Conservation (phyloP, 495 filamentous ascomycete species). For the Penicillium waksmanii region DNA sequence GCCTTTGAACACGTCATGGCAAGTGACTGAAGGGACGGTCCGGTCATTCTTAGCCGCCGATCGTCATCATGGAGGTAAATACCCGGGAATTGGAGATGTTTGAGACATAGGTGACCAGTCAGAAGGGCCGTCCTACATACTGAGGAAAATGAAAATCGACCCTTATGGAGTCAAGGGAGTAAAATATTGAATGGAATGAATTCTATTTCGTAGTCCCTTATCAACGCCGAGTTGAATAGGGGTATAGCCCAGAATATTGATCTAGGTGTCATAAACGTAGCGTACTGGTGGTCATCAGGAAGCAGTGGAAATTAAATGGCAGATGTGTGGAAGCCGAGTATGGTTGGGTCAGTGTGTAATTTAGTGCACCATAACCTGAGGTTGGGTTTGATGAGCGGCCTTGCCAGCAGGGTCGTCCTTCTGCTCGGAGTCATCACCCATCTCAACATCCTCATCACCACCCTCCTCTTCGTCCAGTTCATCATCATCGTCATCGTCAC, state of each 20-base stretch:
- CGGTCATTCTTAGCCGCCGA: slow-evolving; percentile 7
- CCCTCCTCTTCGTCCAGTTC: slow-evolving; percentile 72
- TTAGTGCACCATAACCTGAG: slow-evolving; percentile 60
- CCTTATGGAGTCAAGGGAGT: background rate
- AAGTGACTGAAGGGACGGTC: background rate
- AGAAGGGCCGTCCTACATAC: slow-evolving; percentile 13
- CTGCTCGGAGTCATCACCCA: slow-evolving; percentile 65
- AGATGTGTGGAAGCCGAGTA: background rate
- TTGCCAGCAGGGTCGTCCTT: slow-evolving; percentile 41
- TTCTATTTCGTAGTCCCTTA: slow-evolving; percentile 39
- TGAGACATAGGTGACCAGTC: background rate
- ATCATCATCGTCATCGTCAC: slow-evolving; percentile 85
- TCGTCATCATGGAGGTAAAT: slow-evolving; percentile 6
- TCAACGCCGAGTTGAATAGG: slow-evolving; percentile 24
- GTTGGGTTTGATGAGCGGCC: slow-evolving; percentile 42
- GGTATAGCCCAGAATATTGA: slow-evolving; percentile 14
- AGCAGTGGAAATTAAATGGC: slow-evolving; percentile 12
- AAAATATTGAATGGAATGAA: slow-evolving; percentile 12
- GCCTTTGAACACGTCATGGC: background rate
- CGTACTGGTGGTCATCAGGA: slow-evolving; percentile 33
- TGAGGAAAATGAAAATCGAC: background rate
- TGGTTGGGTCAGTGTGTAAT: background rate
- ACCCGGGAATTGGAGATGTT: background rate
- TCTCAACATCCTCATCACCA: slow-evolving; percentile 81
- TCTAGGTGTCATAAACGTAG: slow-evolving; percentile 40